Evolutionary conservation across 768 basidiomycete genomes (phyloP), one percentile per base, ranked within the genome.

Genomic region (Filobasidium wieringae): DNA sequence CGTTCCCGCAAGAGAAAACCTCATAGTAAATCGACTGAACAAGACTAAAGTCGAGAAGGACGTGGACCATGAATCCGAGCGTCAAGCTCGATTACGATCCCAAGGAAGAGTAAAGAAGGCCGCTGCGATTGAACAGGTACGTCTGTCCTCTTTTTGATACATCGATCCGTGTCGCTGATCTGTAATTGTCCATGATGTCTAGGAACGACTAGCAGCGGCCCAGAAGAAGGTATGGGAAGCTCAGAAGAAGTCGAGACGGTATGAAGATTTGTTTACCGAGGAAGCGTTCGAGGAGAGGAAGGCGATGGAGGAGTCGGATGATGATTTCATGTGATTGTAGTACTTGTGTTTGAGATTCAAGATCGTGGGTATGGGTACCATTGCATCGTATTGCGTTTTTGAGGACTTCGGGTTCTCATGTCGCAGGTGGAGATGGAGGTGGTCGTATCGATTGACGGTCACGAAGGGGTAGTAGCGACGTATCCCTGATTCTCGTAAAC

Each of bases 41-140:
- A 95, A 93, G 77, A 96, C 92, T 14, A 96, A 92, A 67, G 76
- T 81, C 51, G 88, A 88, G 74, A 79, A 78, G 29, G 79, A 80
- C 33, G 88, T 95, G 24, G 88, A 97, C 66, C 92, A 96, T 66
- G 93, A 97, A 68, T 82, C 85, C 64, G 92, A 93, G 64, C 79
- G 80, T 24, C 76, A 88, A 27, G 90, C 89, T 30, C 80, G 93
- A 17, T 71, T 89, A 26, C 60, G 68, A 19, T 67, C 65, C 12
- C 70, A 72, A 54, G 72, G 72, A 0, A 64, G 66, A 51, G 50
- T 55, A 36, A 76, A 75, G 64, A 91, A 89, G 70, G 76, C 77
- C 55, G 89, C 90, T 68, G 83, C 80, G 41, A 80, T 83, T 1
- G 84, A 85, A 60, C 82, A 82, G 79, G 92, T 88, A 40, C 19